Conservation (phyloP, 2,329 filamentous ascomycete species). For the Beauveria bassiana region DNA sequence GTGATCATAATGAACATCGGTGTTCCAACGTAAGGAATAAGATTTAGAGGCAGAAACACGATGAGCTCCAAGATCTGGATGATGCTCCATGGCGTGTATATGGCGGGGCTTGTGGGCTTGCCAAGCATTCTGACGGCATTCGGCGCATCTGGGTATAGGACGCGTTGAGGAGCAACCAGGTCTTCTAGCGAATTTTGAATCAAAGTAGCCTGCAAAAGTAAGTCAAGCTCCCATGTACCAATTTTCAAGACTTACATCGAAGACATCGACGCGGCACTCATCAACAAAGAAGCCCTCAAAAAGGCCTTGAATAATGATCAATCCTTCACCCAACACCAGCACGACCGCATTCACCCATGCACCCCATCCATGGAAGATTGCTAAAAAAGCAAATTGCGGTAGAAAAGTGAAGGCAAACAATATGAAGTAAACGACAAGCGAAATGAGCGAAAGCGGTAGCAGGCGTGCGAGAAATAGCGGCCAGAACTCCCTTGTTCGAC, state of each 20-base stretch:
- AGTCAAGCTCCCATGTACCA: neutral
- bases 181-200: slow-evolving; percentile 65
- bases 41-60: slow-evolving; percentile 71
- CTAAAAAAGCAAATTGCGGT: slow-evolving; percentile 81
- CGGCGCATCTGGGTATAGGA: slow-evolving; percentile 59
- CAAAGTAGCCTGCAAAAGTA: slow-evolving; percentile 50
- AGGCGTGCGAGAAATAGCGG: slow-evolving; percentile 73
- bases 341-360: slow-evolving; percentile 90
- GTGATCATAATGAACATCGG: slow-evolving; percentile 84
- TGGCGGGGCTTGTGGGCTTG: slow-evolving; percentile 65
- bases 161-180: slow-evolving; percentile 58
- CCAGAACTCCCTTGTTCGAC: slow-evolving; percentile 69
- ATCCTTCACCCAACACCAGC: slow-evolving; percentile 74
- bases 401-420: slow-evolving; percentile 85
- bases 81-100: slow-evolving; percentile 83
- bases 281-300: slow-evolving; percentile 80
- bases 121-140: slow-evolving; percentile 74
- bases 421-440: slow-evolving; percentile 71
- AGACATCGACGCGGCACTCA: slow-evolving; percentile 70
- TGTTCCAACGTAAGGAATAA: slow-evolving; percentile 75
- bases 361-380: slow-evolving; percentile 76
- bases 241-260: slow-evolving; percentile 56
- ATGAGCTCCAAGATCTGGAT: slow-evolving; percentile 86
- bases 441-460: slow-evolving; percentile 74
- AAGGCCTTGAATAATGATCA: slow-evolving; percentile 60